Conservation (phyloP, 2,329 filamentous ascomycete species). For the Microsporum audouinii region DNA sequence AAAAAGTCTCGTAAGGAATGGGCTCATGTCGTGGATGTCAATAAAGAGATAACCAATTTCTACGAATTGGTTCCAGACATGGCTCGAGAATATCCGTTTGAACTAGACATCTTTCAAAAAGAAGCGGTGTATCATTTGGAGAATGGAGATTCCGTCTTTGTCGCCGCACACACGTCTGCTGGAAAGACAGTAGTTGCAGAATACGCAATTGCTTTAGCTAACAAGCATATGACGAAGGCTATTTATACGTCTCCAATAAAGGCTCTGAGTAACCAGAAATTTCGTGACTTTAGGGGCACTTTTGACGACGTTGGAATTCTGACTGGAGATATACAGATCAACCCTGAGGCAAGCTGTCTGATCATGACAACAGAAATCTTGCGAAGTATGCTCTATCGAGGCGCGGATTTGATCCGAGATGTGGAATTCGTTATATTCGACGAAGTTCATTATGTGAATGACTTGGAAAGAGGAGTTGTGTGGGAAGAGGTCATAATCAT, state of each 20-base stretch:
- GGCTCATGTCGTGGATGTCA: conserved; percentile 97
- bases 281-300: conserved; percentile 77
- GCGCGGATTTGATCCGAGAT: conserved; percentile 88
- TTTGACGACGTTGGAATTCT: conserved; percentile 96
- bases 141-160: conserved; percentile 92
- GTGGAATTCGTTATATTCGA: conserved; percentile 99
- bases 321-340: conserved; percentile 95
- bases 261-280: conserved; percentile 96
- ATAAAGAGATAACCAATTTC: conserved; percentile 88
- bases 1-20: conserved; percentile 75
- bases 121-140: conserved; percentile 97
- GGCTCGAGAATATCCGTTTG: conserved; percentile 92
- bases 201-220: conserved; percentile 89
- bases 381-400: conserved; percentile 93
- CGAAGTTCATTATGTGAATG: conserved; percentile 97
- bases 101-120: conserved; percentile 96
- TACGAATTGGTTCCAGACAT: conserved; percentile 87
- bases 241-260: conserved; percentile 99
- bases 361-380: conserved; percentile 99
- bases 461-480: conserved; percentile 86
- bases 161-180: conserved; percentile 92
- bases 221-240: conserved; percentile 98
- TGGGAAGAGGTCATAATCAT: conserved; percentile 99
- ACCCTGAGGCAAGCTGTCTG: conserved; percentile 90
- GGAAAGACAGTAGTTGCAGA: conserved; percentile 98